These are phyloP conservation scores for Medicago ruthenica DNA, from an alignment of 306 rosid genomes.

Conservation along the genomic window DNA sequence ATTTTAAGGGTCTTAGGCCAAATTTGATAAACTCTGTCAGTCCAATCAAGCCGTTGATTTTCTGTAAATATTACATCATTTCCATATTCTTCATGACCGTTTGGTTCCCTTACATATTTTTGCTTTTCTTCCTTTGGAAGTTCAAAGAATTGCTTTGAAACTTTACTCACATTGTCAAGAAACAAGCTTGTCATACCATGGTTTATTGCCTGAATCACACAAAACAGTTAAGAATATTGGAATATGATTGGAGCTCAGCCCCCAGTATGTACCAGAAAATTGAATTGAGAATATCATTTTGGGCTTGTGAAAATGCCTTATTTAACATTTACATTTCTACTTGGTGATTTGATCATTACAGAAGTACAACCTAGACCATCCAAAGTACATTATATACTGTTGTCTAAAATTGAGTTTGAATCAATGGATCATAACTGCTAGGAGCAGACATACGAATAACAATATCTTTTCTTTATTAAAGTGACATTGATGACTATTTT, in stretches of 20 bases:
- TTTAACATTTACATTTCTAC: too few species aligned
- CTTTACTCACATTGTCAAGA: constrained; percentile 48
- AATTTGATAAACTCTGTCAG: constrained; percentile 59
- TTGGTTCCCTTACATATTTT: constrained; percentile 47
- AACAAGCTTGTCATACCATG: constrained; percentile 49
- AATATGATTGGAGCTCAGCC: not conserved
- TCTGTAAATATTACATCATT: constrained; percentile 48
- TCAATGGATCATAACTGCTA: too few species aligned
- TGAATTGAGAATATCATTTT: too few species aligned
- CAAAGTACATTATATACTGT: too few species aligned
- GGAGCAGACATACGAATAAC: too few species aligned
- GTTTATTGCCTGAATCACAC: constrained; percentile 50
- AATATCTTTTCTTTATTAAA: too few species aligned
- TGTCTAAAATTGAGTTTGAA: too few species aligned
- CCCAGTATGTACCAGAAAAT: not conserved
- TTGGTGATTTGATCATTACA: too few species aligned
- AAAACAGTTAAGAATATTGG: not conserved
- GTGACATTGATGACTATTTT: too few species aligned
- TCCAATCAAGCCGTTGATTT: constrained; percentile 74
- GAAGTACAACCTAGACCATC: too few species aligned
- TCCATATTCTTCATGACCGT: constrained; percentile 63
- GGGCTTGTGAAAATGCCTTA: too few species aligned
- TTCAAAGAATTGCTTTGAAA: constrained; percentile 51
- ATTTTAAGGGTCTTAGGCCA: too few species aligned
- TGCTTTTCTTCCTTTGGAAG: constrained; percentile 59